A percentile compares a stretch with the other conserved stretches of the same genome.
Evolutionary conservation across 371 early-diverging fungal species (phyloP).

Genomic region (Mortierella sp.): DNA sequence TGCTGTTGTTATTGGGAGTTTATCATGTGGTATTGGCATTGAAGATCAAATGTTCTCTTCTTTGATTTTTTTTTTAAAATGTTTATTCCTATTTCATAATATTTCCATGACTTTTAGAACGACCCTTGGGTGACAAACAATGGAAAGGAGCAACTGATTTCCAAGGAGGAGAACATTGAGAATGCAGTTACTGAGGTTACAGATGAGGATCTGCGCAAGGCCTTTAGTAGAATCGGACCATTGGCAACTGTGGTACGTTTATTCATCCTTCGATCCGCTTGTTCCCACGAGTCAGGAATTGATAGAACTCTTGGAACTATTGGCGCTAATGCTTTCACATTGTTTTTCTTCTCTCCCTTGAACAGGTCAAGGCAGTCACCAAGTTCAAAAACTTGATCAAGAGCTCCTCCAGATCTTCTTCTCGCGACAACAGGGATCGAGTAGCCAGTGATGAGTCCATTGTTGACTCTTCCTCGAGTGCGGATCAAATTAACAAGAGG

Average conservation of each 20-base stretch:
- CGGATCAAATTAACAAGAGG: no score
- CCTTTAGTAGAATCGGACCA: constrained; percentile 73
- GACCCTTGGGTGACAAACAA: constrained; percentile 91
- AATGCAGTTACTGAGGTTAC: constrained; percentile 80
- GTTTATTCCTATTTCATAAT: not conserved
- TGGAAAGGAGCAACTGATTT: constrained; percentile 71
- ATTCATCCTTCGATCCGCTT: not conserved
- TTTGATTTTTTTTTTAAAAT: constrained; percentile 3
- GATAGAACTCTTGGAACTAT: not conserved
- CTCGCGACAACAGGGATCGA: constrained; percentile 9
- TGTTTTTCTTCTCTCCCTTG: not conserved
- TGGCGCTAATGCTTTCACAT: not conserved
- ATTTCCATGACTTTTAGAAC: constrained; percentile 47
- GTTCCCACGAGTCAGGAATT: not conserved
- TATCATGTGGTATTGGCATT: not conserved
- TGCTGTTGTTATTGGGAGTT: constrained; percentile 4
- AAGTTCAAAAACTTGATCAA: constrained; percentile 27
- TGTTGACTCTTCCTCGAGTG: not conserved
- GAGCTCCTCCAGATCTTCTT: constrained; percentile 10
- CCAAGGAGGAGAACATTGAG: constrained; percentile 80
- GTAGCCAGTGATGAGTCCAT: not conserved
- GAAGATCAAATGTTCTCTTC: not conserved
- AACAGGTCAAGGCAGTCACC: constrained; percentile 25
- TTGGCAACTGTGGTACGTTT: constrained; percentile 48
- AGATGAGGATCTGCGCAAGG: constrained; percentile 83